A percentile compares a stretch with the other conserved stretches of the same genome.
Conservation (phyloP, 208 protist genomes). For the Trypanosoma rangeli region DNA sequence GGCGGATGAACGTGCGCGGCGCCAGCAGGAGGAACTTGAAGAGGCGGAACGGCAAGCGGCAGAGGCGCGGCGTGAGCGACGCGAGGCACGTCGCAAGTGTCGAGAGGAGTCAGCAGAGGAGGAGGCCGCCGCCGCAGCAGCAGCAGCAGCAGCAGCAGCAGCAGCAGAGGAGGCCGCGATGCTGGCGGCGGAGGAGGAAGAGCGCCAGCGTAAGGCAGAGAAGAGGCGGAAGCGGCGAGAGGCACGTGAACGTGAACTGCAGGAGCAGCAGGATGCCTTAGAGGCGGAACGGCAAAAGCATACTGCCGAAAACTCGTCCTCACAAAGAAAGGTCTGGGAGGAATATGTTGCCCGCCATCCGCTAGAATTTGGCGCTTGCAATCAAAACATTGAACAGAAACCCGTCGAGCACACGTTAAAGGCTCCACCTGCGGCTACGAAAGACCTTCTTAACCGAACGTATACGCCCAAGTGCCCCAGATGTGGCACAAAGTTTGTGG, state of each 20-base stretch:
- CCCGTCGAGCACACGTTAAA: conserved; percentile 55
- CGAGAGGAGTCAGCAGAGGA: conserved; percentile 35
- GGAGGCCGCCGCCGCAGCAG: conserved; percentile 26
- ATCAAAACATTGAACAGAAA: conserved; percentile 62
- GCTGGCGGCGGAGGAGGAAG: conserved; percentile 36
- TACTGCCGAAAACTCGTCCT: conserved; percentile 31
- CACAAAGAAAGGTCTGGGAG: conserved; percentile 76
- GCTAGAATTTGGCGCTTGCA: conserved; percentile 45
- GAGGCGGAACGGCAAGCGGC: conserved; percentile 37
- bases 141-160: conserved; percentile 26
- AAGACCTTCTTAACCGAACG: conserved; percentile 55
- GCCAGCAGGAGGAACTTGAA: conserved; percentile 41
- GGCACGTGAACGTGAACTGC: conserved; percentile 51
- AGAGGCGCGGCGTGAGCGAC: conserved; percentile 37
- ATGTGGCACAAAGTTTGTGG: conserved; percentile 53
- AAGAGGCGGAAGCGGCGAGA: conserved; percentile 51
- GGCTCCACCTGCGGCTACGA: conserved; percentile 39
- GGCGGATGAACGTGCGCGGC: conserved; percentile 35
- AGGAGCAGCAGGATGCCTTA: conserved; percentile 68
- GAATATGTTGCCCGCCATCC: conserved; percentile 76
- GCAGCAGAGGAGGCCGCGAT: conserved; percentile 32
- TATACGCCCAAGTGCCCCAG: conserved; percentile 73
- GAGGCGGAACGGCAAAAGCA: conserved; percentile 44
- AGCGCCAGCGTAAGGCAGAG: background rate
- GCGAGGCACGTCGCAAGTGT: conserved; percentile 38